phyloP scores from a whole-genome alignment of 2,329 filamentous ascomycete genomes.

The Colletotrichum somersetense region DNA sequence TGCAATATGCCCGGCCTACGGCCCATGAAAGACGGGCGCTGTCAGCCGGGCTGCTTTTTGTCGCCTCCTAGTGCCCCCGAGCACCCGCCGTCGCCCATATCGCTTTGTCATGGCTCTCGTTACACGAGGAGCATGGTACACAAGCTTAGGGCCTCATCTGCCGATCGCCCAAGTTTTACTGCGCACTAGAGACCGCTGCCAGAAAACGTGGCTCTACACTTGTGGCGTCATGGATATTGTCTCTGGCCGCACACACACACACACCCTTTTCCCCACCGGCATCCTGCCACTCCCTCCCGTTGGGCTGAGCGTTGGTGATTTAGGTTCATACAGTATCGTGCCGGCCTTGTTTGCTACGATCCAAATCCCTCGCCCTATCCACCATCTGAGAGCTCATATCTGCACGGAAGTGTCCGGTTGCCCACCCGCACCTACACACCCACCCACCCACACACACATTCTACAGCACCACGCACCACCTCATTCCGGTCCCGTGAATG shows the following conservation, averaged over 20 bases:
- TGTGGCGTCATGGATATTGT: slow-evolving; percentile 21
- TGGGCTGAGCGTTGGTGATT: slow-evolving; percentile 21
- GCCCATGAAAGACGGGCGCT: not conserved
- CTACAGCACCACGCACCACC: slow-evolving; percentile 9
- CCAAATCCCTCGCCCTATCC: slow-evolving; percentile 19
- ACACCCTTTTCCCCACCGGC: slow-evolving; percentile 26
- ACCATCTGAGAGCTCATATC: slow-evolving; percentile 1
- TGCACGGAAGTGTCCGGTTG: slow-evolving; percentile 30
- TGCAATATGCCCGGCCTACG: slow-evolving; percentile 8
- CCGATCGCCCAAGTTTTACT: slow-evolving; percentile 9
- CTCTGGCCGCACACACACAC: slow-evolving; percentile 17
- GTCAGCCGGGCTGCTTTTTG: slow-evolving; percentile 11
- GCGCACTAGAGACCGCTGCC: slow-evolving; percentile 11
- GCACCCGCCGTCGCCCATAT: slow-evolving; percentile 25
- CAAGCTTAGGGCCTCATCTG: slow-evolving; percentile 9
- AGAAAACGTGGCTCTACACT: slow-evolving; percentile 36
- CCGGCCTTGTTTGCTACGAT: slow-evolving; percentile 18
- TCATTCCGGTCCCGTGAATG: slow-evolving; percentile 29
- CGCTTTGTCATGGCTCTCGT: slow-evolving; percentile 7
- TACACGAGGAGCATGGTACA: slow-evolving; percentile 14
- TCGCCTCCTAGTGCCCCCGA: slow-evolving; percentile 29
- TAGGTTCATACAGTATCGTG: slow-evolving; percentile 31
- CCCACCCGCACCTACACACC: not conserved
- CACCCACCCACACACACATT: slow-evolving; percentile 3
- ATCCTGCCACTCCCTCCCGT: slow-evolving; percentile 7